Evolutionary conservation across 176 grass and related monocot species (phyloP), one percentile per base, ranked within the genome.

Genomic region (Musa acuminata): DNA sequence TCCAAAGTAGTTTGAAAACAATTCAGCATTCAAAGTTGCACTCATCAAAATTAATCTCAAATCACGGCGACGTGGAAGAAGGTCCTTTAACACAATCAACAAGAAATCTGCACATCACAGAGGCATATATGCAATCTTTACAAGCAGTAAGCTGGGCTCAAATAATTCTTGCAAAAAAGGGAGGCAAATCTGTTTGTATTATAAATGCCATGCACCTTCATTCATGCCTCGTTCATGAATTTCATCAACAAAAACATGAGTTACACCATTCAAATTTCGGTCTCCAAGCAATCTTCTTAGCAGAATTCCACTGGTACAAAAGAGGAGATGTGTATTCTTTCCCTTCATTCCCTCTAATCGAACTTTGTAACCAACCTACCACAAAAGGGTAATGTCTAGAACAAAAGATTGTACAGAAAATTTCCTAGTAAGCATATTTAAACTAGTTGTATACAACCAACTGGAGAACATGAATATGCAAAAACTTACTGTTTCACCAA

Each of bases 161-260:
- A 2, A 70, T 14, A 20, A 51, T 49, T 35, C 66, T 43, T 43
- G 9, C 16, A 17, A 57, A 73, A 21, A 57, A 48, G 20, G 49
- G 78, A 78, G n/a, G 25, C 64, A 54, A 54, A 43, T 27, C 74
- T 72, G 11, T 55, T 64, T 64, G 55, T 22, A 63, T 49, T 52
- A 81, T 62, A 55, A 59, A 73, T 62, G 25, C 13, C 49, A 25
- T 59, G 50, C 52, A 98, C 94, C 94, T 93, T 98, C 94, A 71
- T 97, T 97, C 94, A 97, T 97, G 84, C 94, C 94, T 83, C 94
- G 90, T 93, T 98, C 94, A 84, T 98, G 94, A 91, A 98, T 93
- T 83, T 98, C 94, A 85, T 98, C 87, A 84, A 98, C 94, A 88
- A 93, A 98, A 85, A 98, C 90, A 87, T 98, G 94, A 85, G 90